phyloP scores from a whole-genome alignment of 345 rosid species.

The Luvunga scandens region DNA sequence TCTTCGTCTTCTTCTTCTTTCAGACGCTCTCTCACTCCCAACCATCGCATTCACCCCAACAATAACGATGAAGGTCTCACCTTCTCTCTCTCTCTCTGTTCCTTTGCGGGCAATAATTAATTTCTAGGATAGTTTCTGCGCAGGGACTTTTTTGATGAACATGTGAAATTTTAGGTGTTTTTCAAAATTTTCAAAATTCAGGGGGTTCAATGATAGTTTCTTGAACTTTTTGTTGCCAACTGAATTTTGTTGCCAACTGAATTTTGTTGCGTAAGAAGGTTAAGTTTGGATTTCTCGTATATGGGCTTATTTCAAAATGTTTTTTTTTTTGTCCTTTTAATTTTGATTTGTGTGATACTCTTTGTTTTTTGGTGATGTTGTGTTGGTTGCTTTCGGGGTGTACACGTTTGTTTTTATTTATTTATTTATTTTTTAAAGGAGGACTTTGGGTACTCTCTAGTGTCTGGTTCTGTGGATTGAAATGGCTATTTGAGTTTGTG shows the following conservation, averaged over 20 bases:
- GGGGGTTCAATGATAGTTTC: not conserved
- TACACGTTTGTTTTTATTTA: too few species aligned
- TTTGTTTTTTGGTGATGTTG: too few species aligned
- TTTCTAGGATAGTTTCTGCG: not conserved
- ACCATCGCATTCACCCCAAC: conserved; percentile 46
- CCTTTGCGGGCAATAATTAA: not conserved
- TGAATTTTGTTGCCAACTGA: not conserved
- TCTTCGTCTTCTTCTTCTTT: conserved; percentile 17
- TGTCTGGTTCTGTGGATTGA: not conserved
- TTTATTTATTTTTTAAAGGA: too few species aligned
- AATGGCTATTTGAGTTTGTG: not conserved
- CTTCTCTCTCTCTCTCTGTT: too few species aligned
- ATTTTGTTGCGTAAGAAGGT: not conserved
- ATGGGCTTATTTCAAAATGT: not conserved
- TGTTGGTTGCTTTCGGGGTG: too few species aligned
- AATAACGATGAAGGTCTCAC: conserved; percentile 9
- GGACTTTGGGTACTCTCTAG: not conserved
- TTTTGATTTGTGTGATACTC: not conserved
- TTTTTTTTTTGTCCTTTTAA: too few species aligned
- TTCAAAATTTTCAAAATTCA: too few species aligned
- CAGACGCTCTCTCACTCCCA: conserved; percentile 72
- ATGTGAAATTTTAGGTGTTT: not conserved
- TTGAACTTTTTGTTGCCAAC: not conserved
- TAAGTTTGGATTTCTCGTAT: not conserved
- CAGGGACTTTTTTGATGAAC: not conserved